These are phyloP conservation scores for Cydonia oblonga DNA, from an alignment of 331 rosid genomes.

Conservation along the genomic window DNA sequence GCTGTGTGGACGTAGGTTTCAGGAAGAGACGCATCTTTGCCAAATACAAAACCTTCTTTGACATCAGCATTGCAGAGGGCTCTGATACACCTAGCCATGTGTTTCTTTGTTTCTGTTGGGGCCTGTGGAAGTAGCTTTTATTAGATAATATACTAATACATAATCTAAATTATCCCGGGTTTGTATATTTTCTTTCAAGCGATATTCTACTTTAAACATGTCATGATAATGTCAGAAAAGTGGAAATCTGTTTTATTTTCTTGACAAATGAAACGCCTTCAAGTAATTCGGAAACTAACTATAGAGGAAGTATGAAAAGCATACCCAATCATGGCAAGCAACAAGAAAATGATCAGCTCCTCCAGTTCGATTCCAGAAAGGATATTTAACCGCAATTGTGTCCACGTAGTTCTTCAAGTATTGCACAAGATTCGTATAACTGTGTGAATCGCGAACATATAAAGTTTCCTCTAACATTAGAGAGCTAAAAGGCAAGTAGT, in stretches of 20 bases:
- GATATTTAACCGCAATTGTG: constrained; percentile 48
- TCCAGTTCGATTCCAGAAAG: constrained; percentile 81
- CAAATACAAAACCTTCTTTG: constrained; percentile 72
- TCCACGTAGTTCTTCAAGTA: constrained; percentile 51
- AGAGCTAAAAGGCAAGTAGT: constrained; percentile 95
- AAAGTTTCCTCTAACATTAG: constrained; percentile 55
- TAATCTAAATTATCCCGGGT: too few relatives aligned
- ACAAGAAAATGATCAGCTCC: constrained; percentile 97
- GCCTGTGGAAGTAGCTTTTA: constrained; percentile 49
- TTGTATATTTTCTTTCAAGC: too few relatives aligned
- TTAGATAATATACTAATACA: too few relatives aligned
- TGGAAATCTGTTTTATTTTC: background rate
- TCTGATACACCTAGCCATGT: constrained; percentile 64
- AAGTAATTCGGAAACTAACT: background rate
- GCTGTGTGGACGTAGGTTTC: constrained; percentile 49
- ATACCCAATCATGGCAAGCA: constrained; percentile 98
- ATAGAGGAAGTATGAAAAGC: constrained; percentile 7
- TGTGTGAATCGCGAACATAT: constrained; percentile 62
- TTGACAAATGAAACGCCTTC: background rate
- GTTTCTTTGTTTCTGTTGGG: constrained; percentile 61
- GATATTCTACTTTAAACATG: too few relatives aligned
- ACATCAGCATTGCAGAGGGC: constrained; percentile 88
- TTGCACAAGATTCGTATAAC: constrained; percentile 40
- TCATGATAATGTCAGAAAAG: too few relatives aligned
- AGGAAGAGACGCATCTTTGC: constrained; percentile 84